phyloP scores from a whole-genome alignment of 2,329 filamentous ascomycete genomes.

The Verticillium klebahnii region DNA sequence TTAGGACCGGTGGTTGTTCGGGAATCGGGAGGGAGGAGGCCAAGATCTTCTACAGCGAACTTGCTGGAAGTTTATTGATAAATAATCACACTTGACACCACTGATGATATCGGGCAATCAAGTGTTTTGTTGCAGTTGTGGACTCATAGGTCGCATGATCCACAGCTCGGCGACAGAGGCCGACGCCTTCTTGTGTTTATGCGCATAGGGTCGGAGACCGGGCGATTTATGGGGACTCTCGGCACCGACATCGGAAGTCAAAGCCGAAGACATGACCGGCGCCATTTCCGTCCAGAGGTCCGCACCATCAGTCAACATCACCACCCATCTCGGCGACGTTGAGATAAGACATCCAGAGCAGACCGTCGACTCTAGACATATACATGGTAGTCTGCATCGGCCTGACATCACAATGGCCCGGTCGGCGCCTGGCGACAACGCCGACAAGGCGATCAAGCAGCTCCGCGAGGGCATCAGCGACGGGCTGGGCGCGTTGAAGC shows the following conservation, averaged over 20 bases:
- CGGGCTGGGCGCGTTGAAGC: background rate
- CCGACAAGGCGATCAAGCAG: background rate
- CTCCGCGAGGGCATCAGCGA: background rate
- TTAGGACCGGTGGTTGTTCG: too few species aligned
- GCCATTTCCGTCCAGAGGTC: background rate
- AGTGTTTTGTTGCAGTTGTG: too few species aligned
- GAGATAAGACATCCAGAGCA: background rate
- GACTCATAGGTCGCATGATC: too few species aligned
- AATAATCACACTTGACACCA: too few species aligned
- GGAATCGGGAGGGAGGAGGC: too few species aligned
- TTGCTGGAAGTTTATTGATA: too few species aligned
- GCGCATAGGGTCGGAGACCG: background rate
- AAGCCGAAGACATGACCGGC: background rate
- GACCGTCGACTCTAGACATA: too few species aligned
- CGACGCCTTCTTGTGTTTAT: background rate
- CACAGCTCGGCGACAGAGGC: background rate
- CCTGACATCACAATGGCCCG: background rate
- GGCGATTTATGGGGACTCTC: background rate
- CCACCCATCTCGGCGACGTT: too few species aligned
- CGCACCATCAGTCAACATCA: background rate
- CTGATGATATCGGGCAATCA: too few species aligned
- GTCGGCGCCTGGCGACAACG: background rate
- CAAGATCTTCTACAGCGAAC: too few species aligned
- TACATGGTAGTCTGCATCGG: background rate
- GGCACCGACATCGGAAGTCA: background rate